Evolutionary conservation across 345 rosid species (phyloP).

Genomic region (Cardamine occulta): DNA sequence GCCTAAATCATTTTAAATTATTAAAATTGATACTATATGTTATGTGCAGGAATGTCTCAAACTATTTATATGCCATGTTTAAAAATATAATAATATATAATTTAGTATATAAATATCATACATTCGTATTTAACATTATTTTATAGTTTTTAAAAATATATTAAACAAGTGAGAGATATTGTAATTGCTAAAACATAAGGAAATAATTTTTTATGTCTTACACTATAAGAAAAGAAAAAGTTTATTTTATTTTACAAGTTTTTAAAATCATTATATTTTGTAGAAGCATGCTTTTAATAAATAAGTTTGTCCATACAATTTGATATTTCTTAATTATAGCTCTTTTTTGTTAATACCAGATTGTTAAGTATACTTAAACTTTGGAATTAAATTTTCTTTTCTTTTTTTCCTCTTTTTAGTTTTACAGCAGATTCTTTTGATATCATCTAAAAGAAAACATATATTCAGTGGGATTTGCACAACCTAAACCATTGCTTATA

Average conservation of each 20-base stretch:
- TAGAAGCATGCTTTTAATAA: neutral
- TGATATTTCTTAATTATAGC: neutral
- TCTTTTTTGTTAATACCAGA: neutral
- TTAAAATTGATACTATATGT: too few species aligned
- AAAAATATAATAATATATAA: too few species aligned
- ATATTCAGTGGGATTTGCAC: slow-evolving; percentile 7
- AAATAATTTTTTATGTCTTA: neutral
- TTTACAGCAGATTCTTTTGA: neutral
- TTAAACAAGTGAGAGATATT: too few species aligned
- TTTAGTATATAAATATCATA: too few species aligned
- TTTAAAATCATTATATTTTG: neutral
- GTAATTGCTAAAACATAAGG: neutral
- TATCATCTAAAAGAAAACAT: neutral
- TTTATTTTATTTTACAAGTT: neutral
- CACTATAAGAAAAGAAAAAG: neutral
- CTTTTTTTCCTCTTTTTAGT: neutral
- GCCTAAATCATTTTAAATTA: too few species aligned
- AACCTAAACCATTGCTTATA: slow-evolving; percentile 10
- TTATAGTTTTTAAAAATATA: too few species aligned
- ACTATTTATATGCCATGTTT: too few species aligned
- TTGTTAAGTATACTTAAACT: neutral
- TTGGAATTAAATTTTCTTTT: neutral
- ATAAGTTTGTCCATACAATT: neutral
- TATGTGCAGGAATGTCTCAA: too few species aligned
- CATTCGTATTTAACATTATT: too few species aligned